Conservation (phyloP, 441 rosid species). For the Erodium moschatum region DNA sequence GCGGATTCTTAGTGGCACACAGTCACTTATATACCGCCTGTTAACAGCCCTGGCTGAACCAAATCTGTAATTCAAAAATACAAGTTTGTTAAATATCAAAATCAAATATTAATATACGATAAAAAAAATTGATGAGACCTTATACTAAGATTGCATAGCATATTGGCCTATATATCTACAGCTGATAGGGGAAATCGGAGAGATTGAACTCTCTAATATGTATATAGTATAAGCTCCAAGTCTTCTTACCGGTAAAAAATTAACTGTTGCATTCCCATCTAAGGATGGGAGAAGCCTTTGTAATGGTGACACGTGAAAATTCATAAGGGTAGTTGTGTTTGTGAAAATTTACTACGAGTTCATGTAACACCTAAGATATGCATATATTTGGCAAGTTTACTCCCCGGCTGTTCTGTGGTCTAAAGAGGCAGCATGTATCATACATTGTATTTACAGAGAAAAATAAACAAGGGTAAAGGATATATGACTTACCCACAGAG, state of each 20-base stretch:
- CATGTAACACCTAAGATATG: background rate
- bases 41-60: slow-evolving; percentile 99
- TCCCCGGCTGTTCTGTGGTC: background rate
- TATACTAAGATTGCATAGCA: background rate
- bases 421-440: background rate
- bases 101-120: background rate
- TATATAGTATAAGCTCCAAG: background rate
- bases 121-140: background rate
- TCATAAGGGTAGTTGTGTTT: too few relatives aligned
- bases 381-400: background rate
- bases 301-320: too few relatives aligned
- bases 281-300: background rate
- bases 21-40: slow-evolving; percentile 88
- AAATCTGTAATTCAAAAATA: slow-evolving; percentile 42
- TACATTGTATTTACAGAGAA: background rate
- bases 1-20: slow-evolving; percentile 78
- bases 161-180: background rate
- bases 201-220: background rate
- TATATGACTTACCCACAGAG: slow-evolving; percentile 72
- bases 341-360: too few relatives aligned
- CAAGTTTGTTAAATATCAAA: slow-evolving; percentile 16
- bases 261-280: background rate
- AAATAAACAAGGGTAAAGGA: slow-evolving; percentile 8
- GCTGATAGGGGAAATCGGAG: too few relatives aligned
- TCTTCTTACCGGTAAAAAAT: background rate